Percentiles rank a stretch among this genome's conserved stretches.
These are phyloP conservation scores for Calycina herbarum DNA, from an alignment of 2,329 filamentous ascomycete species.

Conservation along the genomic window DNA sequence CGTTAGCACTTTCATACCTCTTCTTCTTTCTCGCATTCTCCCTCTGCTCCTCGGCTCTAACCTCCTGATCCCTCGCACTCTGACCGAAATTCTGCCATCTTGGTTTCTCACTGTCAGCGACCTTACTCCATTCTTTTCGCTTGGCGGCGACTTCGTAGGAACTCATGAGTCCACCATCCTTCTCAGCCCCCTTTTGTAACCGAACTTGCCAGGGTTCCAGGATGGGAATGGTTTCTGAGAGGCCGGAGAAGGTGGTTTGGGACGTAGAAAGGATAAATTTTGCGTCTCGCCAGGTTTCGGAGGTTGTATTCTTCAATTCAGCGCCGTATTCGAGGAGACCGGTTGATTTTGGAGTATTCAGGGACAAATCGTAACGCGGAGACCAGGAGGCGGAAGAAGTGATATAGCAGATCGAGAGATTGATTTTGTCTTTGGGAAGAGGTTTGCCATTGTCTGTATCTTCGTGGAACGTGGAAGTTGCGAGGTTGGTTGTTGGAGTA, in stretches of 20 bases:
- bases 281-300: conserved; percentile 49
- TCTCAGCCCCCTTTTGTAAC: conserved; percentile 36
- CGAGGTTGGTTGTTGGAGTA: conserved; percentile 24
- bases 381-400: conserved; percentile 45
- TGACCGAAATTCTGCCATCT: background rate
- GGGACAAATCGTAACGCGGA: conserved; percentile 50
- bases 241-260: conserved; percentile 49
- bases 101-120: background rate
- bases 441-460: conserved; percentile 15
- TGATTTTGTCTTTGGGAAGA: conserved; percentile 31
- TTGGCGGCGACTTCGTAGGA: conserved; percentile 39
- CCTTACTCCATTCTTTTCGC: conserved; percentile 9
- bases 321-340: conserved; percentile 50
- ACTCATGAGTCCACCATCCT: conserved; percentile 28
- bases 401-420: conserved; percentile 35
- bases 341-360: conserved; percentile 39
- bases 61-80: background rate
- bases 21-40: background rate
- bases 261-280: conserved; percentile 49
- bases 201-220: conserved; percentile 49
- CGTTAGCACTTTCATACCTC: background rate
- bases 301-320: conserved; percentile 51
- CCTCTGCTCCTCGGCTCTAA: background rate
- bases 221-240: conserved; percentile 48
- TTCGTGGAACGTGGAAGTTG: conserved; percentile 29